Evolutionary conservation across 257 asterid species (phyloP).

Genomic region (Lithospermum erythrorhizon): DNA sequence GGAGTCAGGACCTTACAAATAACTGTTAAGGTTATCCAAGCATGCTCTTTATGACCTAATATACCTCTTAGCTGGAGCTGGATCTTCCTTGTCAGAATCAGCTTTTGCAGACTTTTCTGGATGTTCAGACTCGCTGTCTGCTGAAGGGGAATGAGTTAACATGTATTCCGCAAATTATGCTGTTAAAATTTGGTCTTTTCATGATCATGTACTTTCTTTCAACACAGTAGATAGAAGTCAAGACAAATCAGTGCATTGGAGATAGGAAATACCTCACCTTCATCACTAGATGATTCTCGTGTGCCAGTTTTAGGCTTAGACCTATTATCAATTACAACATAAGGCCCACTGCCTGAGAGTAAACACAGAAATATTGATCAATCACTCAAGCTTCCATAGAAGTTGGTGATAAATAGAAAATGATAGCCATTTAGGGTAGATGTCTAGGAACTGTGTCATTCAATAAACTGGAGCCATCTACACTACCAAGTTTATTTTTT

Average conservation of each 20-base stretch:
- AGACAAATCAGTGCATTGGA: background rate
- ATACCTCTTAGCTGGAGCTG: constrained; percentile 49
- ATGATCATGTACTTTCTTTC: too few species aligned
- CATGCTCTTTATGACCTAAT: background rate
- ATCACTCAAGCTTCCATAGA: constrained; percentile 10
- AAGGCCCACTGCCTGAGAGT: constrained; percentile 78
- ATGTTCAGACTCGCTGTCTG: constrained; percentile 60
- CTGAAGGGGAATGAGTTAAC: constrained; percentile 23
- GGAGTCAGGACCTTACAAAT: too few species aligned
- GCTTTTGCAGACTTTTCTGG: constrained; percentile 24
- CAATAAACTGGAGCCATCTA: background rate
- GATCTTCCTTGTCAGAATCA: constrained; percentile 42
- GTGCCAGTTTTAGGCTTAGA: constrained; percentile 31
- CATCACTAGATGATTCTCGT: constrained; percentile 63
- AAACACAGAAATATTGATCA: constrained; percentile 10
- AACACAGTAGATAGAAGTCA: too few species aligned
- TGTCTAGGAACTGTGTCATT: background rate
- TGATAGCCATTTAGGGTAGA: background rate
- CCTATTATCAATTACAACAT: constrained; percentile 84
- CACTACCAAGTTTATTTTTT: constrained; percentile 62
- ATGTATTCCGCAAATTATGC: background rate
- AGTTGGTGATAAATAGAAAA: constrained; percentile 1
- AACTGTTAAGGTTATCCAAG: too few species aligned
- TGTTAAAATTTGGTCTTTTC: too few species aligned
- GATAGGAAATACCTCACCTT: constrained; percentile 34